Evolutionary conservation across 2,329 filamentous ascomycete genomes (phyloP).

Genomic region (Alternaria ventricosa): DNA sequence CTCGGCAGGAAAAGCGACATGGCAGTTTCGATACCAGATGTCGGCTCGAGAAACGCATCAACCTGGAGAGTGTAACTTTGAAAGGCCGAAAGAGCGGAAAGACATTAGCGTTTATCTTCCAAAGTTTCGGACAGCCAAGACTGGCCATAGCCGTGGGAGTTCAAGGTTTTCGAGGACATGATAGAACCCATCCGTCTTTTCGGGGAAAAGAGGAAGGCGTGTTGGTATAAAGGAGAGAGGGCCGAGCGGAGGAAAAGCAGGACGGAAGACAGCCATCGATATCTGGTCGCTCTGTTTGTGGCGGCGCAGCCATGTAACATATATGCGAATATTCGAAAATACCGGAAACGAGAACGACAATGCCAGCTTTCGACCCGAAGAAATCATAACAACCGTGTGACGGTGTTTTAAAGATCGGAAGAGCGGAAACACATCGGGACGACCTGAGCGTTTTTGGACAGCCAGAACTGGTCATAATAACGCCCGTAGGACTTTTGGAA

Average conservation of each 20-base stretch:
- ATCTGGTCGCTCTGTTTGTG: rapidly evolving
- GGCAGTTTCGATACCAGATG: too few relatives aligned
- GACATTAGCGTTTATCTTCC: too few relatives aligned
- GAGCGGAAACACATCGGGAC: neutral
- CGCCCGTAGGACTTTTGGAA: neutral
- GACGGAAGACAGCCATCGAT: rapidly evolving
- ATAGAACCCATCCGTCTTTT: too few relatives aligned
- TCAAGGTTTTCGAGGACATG: too few relatives aligned
- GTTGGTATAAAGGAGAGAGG: neutral
- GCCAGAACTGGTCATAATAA: neutral
- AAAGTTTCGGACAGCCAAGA: too few relatives aligned
- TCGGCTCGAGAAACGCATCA: too few relatives aligned
- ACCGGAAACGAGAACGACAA: neutral
- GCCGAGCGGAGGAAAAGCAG: rapidly evolving
- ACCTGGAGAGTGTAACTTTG: too few relatives aligned
- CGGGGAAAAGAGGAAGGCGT: neutral
- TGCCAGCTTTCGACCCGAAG: neutral
- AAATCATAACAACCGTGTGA: too few relatives aligned
- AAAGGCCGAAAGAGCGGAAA: too few relatives aligned
- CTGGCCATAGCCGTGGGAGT: too few relatives aligned
- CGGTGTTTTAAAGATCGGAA: neutral
- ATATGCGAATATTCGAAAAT: neutral
- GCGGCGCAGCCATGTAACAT: neutral
- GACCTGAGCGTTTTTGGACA: neutral
- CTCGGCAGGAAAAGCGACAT: too few relatives aligned